Evolutionary conservation across 2,329 filamentous ascomycete species (phyloP), one percentile per base, ranked within the genome.

Genomic region (Paraconiothyrium sp.): DNA sequence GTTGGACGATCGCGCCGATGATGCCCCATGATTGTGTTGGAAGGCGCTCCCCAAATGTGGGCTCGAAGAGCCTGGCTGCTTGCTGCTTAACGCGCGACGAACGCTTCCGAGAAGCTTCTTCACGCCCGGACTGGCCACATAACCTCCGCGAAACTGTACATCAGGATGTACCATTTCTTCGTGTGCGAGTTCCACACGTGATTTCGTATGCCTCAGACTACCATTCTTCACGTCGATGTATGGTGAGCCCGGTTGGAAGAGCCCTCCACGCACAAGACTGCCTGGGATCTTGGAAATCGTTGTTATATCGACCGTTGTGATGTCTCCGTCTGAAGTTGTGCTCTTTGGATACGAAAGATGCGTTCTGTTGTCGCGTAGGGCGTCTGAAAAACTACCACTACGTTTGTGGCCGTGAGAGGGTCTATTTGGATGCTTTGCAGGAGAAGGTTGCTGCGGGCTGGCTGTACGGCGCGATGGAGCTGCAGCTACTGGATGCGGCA

Each of bases 61-160:
- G 27, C 66, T 69, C 30, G 69, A 65, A 35, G 62, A 61, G 37
- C 66, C 63, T 20, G 71, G 63, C 54, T 84, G 80, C 57, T 81
- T 81, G 14, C 84, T 92, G 74, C 92, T 92, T 52, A 97, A 78
- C 6, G 90, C 94, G 65, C 93, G 89, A 20, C 93, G 90, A 41
- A 98, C 92, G 64, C 92, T 94, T 7, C 93, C 92, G 54, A 99
- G 85, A 0, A 98, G 86, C 69, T 89, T 95, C 77, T 90, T 94
- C 85, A 97, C 92, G 2, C 92, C 92, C 35, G 91, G 90, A 57
- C 77, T 50, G 24, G 68, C 67, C 41, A 69, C 63, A 59, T 74
- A 63, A 1, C 67, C 68, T 43, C 65, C 63, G 59, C 70, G 65
- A 8, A 66, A 59, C 57, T 73, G 66, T 41, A 69, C 35, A 30